These are phyloP conservation scores for Fusarium piperis DNA, from an alignment of 2,329 filamentous ascomycete species.

Conservation along the genomic window DNA sequence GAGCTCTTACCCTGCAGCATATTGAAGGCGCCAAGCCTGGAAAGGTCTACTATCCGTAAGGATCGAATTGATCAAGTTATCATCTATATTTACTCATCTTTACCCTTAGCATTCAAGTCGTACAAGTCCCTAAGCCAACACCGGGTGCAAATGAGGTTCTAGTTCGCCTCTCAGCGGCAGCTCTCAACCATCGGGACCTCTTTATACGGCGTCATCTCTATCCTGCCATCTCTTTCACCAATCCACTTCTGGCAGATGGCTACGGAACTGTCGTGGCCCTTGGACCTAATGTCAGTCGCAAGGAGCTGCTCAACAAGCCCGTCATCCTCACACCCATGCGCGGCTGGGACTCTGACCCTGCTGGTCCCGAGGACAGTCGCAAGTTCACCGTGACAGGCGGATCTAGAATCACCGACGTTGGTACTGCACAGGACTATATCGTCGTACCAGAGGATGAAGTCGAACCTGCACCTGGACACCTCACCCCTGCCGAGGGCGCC, in stretches of 20 bases:
- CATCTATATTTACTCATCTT: slow-evolving; percentile 4
- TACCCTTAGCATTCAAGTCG: slow-evolving; percentile 63
- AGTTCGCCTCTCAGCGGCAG: slow-evolving; percentile 78
- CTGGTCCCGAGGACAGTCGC: slow-evolving; percentile 74
- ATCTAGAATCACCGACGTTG: slow-evolving; percentile 67
- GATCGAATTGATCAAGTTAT: not conserved
- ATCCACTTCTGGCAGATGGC: slow-evolving; percentile 85
- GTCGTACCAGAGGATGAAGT: slow-evolving; percentile 76
- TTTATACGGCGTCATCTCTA: slow-evolving; percentile 95
- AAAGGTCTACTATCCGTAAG: slow-evolving; percentile 84
- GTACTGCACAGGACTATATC: slow-evolving; percentile 80
- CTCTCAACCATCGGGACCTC: slow-evolving; percentile 94
- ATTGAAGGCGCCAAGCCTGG: slow-evolving; percentile 82
- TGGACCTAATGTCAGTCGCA: slow-evolving; percentile 58
- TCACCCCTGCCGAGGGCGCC: slow-evolving; percentile 79
- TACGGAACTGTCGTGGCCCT: slow-evolving; percentile 75
- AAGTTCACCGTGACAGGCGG: slow-evolving; percentile 75
- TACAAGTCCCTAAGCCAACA: slow-evolving; percentile 68
- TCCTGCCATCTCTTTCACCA: slow-evolving; percentile 81
- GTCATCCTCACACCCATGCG: slow-evolving; percentile 82
- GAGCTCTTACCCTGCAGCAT: slow-evolving; percentile 71
- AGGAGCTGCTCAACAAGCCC: slow-evolving; percentile 65
- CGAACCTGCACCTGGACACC: slow-evolving; percentile 78
- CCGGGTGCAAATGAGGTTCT: slow-evolving; percentile 76
- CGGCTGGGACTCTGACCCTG: slow-evolving; percentile 77